Evolutionary conservation across 257 asterid species (phyloP).

Genomic region (Nemophila menziesii): DNA sequence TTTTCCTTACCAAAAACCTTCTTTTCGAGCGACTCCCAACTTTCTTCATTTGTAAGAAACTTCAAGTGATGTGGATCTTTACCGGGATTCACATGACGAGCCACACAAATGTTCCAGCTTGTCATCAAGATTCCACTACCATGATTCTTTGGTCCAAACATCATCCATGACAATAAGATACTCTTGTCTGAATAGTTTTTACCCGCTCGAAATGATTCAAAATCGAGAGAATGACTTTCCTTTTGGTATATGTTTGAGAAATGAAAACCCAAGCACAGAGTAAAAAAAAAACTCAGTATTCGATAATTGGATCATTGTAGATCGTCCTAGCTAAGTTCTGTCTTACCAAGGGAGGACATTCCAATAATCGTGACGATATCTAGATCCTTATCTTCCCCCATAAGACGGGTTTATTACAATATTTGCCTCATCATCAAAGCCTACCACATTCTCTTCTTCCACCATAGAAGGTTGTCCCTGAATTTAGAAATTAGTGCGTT

Average conservation of each 20-base stretch:
- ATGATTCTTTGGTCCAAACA: constrained; percentile 28
- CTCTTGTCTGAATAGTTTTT: constrained; percentile 11
- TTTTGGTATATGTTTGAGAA: constrained; percentile 20
- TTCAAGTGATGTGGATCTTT: constrained; percentile 21
- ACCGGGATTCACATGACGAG: constrained; percentile 8
- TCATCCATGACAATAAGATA: constrained; percentile 42
- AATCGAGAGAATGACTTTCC: constrained; percentile 13
- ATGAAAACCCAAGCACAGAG: constrained; percentile 10
- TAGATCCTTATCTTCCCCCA: not conserved
- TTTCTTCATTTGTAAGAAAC: constrained; percentile 14
- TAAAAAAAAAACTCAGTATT: constrained; percentile 1
- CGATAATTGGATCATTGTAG: constrained; percentile 6
- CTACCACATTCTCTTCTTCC: constrained; percentile 21
- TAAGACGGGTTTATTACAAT: constrained; percentile 9
- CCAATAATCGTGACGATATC: constrained; percentile 16
- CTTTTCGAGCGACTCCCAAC: constrained; percentile 28
- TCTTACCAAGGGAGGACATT: constrained; percentile 15
- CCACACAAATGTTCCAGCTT: constrained; percentile 25
- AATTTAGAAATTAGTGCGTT: not conserved
- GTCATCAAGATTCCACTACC: constrained; percentile 38
- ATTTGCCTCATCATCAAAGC: constrained; percentile 14
- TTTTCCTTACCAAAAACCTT: constrained; percentile 21
- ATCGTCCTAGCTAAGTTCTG: constrained; percentile 9
- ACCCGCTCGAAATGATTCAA: constrained; percentile 7
- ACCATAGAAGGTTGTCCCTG: constrained; percentile 1